Percentiles rank a stretch among this genome's conserved stretches.
Conservation (phyloP, 495 filamentous ascomycete genomes). For the Talaromyces liani region DNA sequence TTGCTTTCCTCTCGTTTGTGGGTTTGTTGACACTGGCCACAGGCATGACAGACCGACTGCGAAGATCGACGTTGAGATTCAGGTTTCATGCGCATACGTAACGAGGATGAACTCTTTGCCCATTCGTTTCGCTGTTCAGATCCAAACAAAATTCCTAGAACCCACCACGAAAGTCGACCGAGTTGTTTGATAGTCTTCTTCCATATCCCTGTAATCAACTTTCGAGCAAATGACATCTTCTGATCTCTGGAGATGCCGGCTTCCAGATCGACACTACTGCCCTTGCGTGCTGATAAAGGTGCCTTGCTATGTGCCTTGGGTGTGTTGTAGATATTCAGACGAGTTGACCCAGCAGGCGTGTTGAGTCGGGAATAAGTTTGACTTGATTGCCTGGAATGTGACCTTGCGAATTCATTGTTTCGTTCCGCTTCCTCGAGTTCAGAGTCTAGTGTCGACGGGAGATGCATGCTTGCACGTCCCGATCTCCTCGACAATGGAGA, state of each 20-base stretch:
- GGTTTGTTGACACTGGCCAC: neutral
- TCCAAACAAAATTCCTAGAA: slow-evolving; percentile 10
- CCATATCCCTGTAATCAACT: slow-evolving; percentile 23
- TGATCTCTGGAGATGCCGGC: neutral
- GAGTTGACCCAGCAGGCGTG: neutral
- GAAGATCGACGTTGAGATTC: neutral
- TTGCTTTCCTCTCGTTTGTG: neutral
- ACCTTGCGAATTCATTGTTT: neutral
- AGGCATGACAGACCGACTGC: neutral
- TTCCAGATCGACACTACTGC: neutral
- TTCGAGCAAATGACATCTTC: slow-evolving; percentile 11
- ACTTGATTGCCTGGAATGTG: neutral
- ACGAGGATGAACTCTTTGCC: neutral
- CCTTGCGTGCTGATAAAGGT: neutral
- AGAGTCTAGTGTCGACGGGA: neutral
- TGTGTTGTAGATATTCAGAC: neutral
- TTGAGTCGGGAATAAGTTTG: neutral
- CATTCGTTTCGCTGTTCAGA: neutral
- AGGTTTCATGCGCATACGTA: neutral
- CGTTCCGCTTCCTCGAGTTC: slow-evolving; percentile 4
- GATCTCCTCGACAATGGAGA: neutral
- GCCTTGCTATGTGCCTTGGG: neutral
- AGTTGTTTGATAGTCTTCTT: neutral
- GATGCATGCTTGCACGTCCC: neutral
- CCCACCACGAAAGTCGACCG: slow-evolving; percentile 13